Base-by-base conservation (phyloP, 2,329 filamentous ascomycete genomes). In the Blastomyces emzantsi region DNA sequence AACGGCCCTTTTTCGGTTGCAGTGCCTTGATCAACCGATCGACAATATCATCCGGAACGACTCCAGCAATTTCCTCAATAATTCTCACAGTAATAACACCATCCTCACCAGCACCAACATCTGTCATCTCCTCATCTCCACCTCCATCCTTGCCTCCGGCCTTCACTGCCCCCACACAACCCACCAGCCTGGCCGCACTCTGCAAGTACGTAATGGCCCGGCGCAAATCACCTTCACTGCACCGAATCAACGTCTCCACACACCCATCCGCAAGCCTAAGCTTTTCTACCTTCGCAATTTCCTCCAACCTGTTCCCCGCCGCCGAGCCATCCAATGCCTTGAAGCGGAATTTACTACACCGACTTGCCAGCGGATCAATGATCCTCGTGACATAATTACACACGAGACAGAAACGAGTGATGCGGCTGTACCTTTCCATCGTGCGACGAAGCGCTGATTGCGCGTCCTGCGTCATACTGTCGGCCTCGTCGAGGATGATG, bases 361-460 rank as follows among this genome's bases (percentile, higher is more conserved):
- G 85, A 74, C 87, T 92, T 1, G 94, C 94, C 28, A 99, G 80
- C 7, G 94, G 95, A 73, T 99, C 94, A 71, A 99, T 99, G 73
- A 99, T 99, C 64, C 94, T 83, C 3, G 94, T 97, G 56, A 99
- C 94, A 72, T 99, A 99, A 78, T 99, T 99, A 79, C 95, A 99
- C 64, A 97, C 93, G 52, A 99, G 82, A 73, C 94, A 97, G 77
- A 99, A 99, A 17, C 94, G 85, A 1, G 94, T 99, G 77, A 97
- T 97, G 72, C 92, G 92, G 75, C 86, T 90, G 77, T 97, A 97
- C 56, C 92, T 96, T 79, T 99, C 94, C 94, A 99, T 99, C 1
- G 94, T 99, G 62, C 95, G 85, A 68, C 94, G 84, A 64, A 99
- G 81, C 5, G 95, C 94, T 65, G 87, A 90, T 80, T 99, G 94